These are phyloP conservation scores for Malania oleifera DNA, from an alignment of 164 flowering plant species.

Conservation along the genomic window DNA sequence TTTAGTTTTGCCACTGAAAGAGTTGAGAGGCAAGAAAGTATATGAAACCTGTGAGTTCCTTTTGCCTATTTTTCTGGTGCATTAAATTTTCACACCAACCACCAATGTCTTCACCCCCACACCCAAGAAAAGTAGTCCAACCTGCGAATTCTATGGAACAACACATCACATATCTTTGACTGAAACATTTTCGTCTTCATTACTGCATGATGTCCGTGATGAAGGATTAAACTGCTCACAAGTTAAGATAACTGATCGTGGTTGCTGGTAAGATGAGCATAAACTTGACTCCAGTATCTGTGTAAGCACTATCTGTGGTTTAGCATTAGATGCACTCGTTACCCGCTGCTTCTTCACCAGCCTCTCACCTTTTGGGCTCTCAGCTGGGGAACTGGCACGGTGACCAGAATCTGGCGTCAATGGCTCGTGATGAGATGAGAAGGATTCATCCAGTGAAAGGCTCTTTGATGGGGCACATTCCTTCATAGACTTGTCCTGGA, in stretches of 20 bases:
- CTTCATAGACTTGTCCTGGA: constrained; percentile 39
- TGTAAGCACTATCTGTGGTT: constrained; percentile 40
- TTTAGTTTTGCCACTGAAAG: too few relatives aligned
- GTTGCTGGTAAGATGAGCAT: constrained; percentile 36
- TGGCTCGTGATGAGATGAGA: constrained; percentile 80
- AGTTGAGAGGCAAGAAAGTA: too few relatives aligned
- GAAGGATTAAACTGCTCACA: constrained; percentile 35
- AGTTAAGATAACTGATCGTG: constrained; percentile 27
- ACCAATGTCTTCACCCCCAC: too few relatives aligned
- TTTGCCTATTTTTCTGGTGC: too few relatives aligned
- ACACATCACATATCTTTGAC: too few relatives aligned
- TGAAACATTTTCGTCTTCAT: too few relatives aligned
- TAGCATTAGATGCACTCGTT: constrained; percentile 22
- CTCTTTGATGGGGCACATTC: constrained; percentile 40
- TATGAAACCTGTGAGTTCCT: too few relatives aligned
- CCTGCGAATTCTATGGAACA: too few relatives aligned
- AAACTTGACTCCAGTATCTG: constrained; percentile 73
- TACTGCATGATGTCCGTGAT: neutral
- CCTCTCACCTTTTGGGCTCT: constrained; percentile 43
- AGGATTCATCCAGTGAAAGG: constrained; percentile 58
- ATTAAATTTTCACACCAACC: too few relatives aligned
- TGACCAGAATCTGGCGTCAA: constrained; percentile 83
- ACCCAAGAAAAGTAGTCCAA: too few relatives aligned
- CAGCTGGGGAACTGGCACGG: constrained; percentile 30
- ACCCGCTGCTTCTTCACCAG: constrained; percentile 44